Base-by-base conservation (phyloP, 148 eudicot genomes). In the Rhododendron kiyosumense region DNA sequence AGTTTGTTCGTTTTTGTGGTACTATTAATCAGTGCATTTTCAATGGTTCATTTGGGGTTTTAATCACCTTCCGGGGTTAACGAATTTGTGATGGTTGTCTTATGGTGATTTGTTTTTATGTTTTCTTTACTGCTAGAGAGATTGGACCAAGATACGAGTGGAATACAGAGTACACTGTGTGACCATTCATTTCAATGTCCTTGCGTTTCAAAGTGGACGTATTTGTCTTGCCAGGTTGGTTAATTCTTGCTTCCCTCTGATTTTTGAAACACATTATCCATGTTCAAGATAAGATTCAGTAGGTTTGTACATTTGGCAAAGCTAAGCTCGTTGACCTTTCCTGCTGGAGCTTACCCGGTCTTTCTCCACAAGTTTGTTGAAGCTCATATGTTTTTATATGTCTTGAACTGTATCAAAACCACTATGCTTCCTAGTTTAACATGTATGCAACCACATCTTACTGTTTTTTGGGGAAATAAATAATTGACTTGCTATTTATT, bases 131-230 rank as follows among this genome's bases (percentile, higher is more conserved):
- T 83, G 83, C 86, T 46, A 97, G 99, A 97, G 92, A 93, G 99
- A 87, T 87, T 97, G 96, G 98, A 97, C 80, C 95, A 94, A 81
- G 99, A 97, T 91, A 93, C 98, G 5, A 93, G 98, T 88, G 98
- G 98, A 89, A 97, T 97, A 83, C 95, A 94, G 85, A 89, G 85
- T 85, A 94, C 98, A 1, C 85, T 92, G 2, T 97, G 98, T 89
- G 99, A 97, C 86, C 98, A 95, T 85, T 93, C 98, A 3, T 93
- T 94, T 89, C 94, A 92, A 15, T 97, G 98, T 86, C 91, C 99
- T 22, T 97, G 98, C 75, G 93, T 93, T 83, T 91, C 92, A 57
- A 97, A 95, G 79, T 95, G 98, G 99, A 93, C 99, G 82, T 93
- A 91, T 88, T 89, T 95, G 87, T 95, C 99, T 86, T 97, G 99